These are phyloP conservation scores for Bocquillonia castaneifolia DNA, from an alignment of 441 rosid species.

Conservation along the genomic window DNA sequence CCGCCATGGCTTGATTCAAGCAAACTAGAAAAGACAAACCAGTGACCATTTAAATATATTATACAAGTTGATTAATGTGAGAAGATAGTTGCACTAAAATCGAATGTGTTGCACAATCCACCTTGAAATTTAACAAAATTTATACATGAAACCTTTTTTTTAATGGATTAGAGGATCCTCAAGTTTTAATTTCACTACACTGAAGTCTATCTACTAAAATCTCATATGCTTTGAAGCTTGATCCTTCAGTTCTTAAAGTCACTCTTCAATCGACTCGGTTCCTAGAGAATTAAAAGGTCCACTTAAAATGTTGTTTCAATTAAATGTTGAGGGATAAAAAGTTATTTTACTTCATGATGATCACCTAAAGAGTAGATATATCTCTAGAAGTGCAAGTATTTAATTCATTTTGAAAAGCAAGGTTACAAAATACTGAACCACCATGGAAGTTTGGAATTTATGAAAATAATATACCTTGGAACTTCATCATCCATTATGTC, in stretches of 20 bases:
- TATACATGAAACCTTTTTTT: no score
- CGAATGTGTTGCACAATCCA: neutral
- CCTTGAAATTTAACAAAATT: neutral
- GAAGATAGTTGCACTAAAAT: neutral
- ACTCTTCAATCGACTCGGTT: no score
- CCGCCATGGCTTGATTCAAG: slow-evolving; percentile 72
- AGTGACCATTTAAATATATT: neutral
- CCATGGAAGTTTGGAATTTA: neutral
- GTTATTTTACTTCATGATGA: neutral
- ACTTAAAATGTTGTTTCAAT: neutral
- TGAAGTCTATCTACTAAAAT: neutral
- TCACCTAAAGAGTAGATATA: neutral
- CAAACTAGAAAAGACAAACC: slow-evolving; percentile 40
- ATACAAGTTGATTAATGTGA: neutral
- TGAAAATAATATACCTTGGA: slow-evolving; percentile 5
- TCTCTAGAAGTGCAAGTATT: neutral
- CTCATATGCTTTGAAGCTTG: neutral
- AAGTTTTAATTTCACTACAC: no score
- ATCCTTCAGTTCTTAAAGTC: no score
- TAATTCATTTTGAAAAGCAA: neutral
- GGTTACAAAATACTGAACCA: neutral
- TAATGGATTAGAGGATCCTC: neutral
- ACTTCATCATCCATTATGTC: slow-evolving; percentile 81
- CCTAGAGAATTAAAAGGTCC: neutral
- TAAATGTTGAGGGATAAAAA: neutral